Base-by-base conservation (phyloP, 129 eudicot species). In the Ambrosia artemisiifolia region DNA sequence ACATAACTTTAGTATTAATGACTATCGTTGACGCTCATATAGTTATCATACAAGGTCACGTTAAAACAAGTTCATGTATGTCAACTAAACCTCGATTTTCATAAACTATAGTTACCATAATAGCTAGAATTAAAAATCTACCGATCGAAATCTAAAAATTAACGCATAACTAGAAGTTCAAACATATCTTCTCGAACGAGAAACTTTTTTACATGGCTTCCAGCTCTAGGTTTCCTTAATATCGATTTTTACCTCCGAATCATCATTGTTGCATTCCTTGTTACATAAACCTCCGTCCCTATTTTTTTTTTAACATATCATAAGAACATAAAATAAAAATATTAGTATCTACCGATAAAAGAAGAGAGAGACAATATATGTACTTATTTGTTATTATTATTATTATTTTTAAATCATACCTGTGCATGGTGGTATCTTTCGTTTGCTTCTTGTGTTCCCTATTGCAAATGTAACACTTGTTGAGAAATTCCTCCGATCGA, bases 401-500 rank as follows among this genome's bases (percentile, higher is more conserved):
- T 24, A 24, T 24, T n/a, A n/a, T n/a, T n/a, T n/a, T 24, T 24
- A 24, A 24, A 24, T 18, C 70, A 46, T 67, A 73, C 83, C 14
- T 79, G 35, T 55, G 67, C 36, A 48, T 34, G 65, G 1, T n/a
- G 8, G 63, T 28, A 35, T 73, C 65, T 12, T n/a, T 65, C 57
- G 11, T 30, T 61, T 72, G 18, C n/a, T 35, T 34, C 13, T 10
- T 56, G 69, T 6, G 24, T 7, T 40, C 50, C 32, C 17, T 36
- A 10, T 40, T 40, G 46, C 83, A 79, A n/a, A 72, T 40, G 65
- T 46, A 79, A 68, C 79, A 73, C 7, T n/a, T 13, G 49, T 79
- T 67, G 40, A 73, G 11, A 32, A 38, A 48, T 30, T 57, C 74
- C 43, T 47, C 32, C 1, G 17, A 35, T 63, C 12, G 2, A 14